Base-by-base conservation (phyloP, 2,329 filamentous ascomycete genomes). In the Colletotrichum sansevieriae region DNA sequence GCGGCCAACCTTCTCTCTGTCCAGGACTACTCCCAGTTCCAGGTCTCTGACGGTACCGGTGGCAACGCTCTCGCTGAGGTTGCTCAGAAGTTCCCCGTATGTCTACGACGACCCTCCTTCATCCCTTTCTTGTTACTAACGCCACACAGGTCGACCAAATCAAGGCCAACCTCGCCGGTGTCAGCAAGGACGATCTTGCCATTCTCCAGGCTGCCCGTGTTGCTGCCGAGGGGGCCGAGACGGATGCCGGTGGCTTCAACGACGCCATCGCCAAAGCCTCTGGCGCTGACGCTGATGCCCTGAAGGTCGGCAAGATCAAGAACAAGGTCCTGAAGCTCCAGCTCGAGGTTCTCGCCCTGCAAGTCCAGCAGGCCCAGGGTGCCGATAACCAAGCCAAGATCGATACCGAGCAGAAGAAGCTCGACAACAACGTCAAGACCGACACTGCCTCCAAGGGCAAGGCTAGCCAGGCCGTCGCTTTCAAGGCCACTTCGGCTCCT, bases 251-350 rank as follows among this genome's bases (percentile, higher is more conserved):
- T 15, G 82, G 81, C 41, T 89, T 88, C 79, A 87, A 89, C 77
- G 81, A 84, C 15, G 83, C 85, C 44, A 84, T 87, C 68, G 80
- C 77, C 12, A 82, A 81, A 3, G 85, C 85, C 9, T 80, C 76
- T 33, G 78, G 77, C 20, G 75, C 78, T 12, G 77, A 79, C 2
- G 82, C 79, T 0, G 82, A 79, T 44, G 83, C 84, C 11, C 79
- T 88, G 15, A 79, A 85, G 77, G 80, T 80, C 58, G 86, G 86
- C 73, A 88, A 88, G 79, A 88, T 83, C 74, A 87, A 88, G 82
- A 88, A 88, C 80, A 88, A 88, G 80, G 85, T 89, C 25, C 77
- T 88, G 60, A 89, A 88, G 80, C 78, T 88, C 56, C 80, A 83
- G 77, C 82, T 87, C 15, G 82, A 87, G 73, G 82, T 85, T 3